These are phyloP conservation scores for Tubosaeta sp. DNA, from an alignment of 768 basidiomycete genomes.

Conservation along the genomic window DNA sequence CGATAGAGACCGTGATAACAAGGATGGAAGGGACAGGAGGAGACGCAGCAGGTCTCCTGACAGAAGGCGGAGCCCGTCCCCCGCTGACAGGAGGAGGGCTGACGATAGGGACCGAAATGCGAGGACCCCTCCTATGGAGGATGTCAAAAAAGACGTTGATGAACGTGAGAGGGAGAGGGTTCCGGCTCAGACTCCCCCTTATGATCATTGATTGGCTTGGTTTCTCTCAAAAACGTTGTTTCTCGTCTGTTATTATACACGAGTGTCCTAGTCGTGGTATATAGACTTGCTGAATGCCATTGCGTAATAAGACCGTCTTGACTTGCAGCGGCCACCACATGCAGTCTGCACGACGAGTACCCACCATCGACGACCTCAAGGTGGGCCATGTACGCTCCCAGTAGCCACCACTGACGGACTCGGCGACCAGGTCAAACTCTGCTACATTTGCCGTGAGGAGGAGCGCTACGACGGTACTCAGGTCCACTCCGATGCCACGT, in stretches of 20 bases:
- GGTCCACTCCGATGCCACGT: not conserved
- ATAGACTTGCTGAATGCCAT: conserved; percentile 21
- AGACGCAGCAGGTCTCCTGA: conserved; percentile 49
- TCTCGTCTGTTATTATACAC: conserved; percentile 2
- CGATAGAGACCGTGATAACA: conserved; percentile 33
- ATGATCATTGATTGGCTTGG: conserved; percentile 40
- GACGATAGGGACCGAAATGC: conserved; percentile 48
- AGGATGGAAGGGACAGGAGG: conserved; percentile 43
- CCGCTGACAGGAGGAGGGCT: conserved; percentile 34
- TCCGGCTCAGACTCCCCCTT: conserved; percentile 51
- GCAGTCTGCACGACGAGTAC: conserved; percentile 23
- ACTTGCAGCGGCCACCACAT: conserved; percentile 15
- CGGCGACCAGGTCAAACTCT: conserved; percentile 55
- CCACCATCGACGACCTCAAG: conserved; percentile 34
- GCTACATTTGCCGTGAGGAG: conserved; percentile 79
- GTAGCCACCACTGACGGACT: conserved; percentile 1
- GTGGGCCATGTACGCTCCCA: conserved; percentile 6
- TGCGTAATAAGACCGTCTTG: not conserved
- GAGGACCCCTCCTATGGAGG: conserved; percentile 47
- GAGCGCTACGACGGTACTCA: conserved; percentile 45
- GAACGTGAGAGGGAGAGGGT: conserved; percentile 51
- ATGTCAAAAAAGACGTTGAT: conserved; percentile 38
- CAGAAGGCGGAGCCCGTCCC: conserved; percentile 43
- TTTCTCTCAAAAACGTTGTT: not conserved
- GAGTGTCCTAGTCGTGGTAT: conserved; percentile 11